Evolutionary conservation across 495 filamentous ascomycete genomes (phyloP), one percentile per base, ranked within the genome.

Genomic region (Lepidopterella palustris): DNA sequence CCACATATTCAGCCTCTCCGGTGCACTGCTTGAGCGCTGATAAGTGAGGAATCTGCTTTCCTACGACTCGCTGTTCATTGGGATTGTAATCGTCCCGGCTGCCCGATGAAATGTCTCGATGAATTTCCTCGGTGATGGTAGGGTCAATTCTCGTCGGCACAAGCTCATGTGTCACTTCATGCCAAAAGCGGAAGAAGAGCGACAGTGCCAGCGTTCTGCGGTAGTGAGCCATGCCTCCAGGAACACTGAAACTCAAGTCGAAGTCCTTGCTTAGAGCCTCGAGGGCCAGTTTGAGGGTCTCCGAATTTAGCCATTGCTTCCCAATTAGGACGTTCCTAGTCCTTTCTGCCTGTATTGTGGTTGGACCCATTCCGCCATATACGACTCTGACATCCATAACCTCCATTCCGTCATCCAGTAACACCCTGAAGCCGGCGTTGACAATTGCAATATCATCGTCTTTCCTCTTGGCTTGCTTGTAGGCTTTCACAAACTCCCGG

Each of bases 21-120:
- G 74, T 75, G 18, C 66, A 70, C 53, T 76, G 73, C 50, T 76
- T 76, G 39, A 76, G 59, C 2, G 72, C 70, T 1, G 74, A 75
- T 9, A 76, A 56, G 57, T 74, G 72, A 0, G 73, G 73, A 13
- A 76, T 68, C 40, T 76, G 73, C 42, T 76, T 73, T 15, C 74
- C 74, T 11, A 76, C 72, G 25, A 76, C 66, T 8, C 71, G 57
- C 50, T 76, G 73, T 45, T 74, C 73, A 20, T 71, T 63, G 0
- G 74, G 74, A 48, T 76, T 76, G 52, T 70, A 63, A 32, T 76
- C 63, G 35, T 86, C 82, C 49, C 82, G 76, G 13, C 76, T 72
- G 32, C 84, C 84, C 0, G 73, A 71, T 0, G 84, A 86, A n/a
- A 86, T 80, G 0, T 71, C 75, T 56, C 83, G 71, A 62, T 84